phyloP scores from a whole-genome alignment of 371 early-diverging fungal species.

The Chytridium lagenaria region DNA sequence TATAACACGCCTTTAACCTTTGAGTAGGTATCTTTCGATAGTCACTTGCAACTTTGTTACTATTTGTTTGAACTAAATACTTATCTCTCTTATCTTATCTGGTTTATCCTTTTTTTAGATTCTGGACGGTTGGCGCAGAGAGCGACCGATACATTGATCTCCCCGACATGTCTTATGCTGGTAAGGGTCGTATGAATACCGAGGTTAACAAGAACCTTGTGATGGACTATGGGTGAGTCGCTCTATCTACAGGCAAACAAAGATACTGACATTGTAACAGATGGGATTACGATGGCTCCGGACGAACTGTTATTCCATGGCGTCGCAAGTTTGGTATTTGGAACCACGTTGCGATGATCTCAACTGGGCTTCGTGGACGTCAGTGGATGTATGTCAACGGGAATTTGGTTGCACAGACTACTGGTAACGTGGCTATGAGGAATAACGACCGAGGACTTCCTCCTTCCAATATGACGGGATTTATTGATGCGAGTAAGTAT shows the following conservation, averaged over 20 bases:
- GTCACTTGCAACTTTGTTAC: too few relatives aligned
- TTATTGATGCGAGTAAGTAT: background rate
- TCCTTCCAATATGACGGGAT: background rate
- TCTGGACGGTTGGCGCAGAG: constrained; percentile 9
- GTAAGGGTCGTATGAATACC: constrained; percentile 1
- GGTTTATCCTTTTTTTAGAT: too few relatives aligned
- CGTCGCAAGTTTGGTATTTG: constrained; percentile 17
- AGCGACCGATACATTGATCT: background rate
- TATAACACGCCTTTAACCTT: constrained; percentile 12
- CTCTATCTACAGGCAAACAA: too few relatives aligned
- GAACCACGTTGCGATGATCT: constrained; percentile 9
- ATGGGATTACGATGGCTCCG: constrained; percentile 19
- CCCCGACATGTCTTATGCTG: background rate
- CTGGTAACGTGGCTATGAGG: constrained; percentile 11
- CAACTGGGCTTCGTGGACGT: background rate
- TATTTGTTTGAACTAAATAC: background rate
- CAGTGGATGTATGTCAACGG: constrained; percentile 14
- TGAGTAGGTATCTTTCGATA: too few relatives aligned
- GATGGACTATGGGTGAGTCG: constrained; percentile 23
- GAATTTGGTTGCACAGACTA: background rate
- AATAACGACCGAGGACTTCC: background rate
- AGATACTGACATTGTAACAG: too few relatives aligned
- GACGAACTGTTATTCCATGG: background rate
- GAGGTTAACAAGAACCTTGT: constrained; percentile 20
- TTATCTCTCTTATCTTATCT: too few relatives aligned